Evolutionary conservation across 2,329 filamentous ascomycete species (phyloP).

Genomic region (Cryphonectria naterciae): DNA sequence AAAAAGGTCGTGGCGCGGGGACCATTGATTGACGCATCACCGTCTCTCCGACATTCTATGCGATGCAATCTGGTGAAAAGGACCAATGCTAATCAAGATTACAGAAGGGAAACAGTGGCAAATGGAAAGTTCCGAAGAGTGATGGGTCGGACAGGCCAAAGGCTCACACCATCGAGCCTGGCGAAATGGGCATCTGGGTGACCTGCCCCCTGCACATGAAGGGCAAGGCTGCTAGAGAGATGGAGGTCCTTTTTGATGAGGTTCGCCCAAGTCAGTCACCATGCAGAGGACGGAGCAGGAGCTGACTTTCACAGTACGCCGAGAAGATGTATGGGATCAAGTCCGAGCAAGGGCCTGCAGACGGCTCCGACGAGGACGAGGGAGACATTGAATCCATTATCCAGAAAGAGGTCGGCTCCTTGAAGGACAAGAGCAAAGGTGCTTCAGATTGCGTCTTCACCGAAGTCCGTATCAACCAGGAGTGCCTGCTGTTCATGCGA

Average conservation of each 20-base stretch:
- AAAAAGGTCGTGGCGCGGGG: neutral
- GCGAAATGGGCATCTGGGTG: slow-evolving; percentile 77
- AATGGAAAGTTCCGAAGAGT: slow-evolving; percentile 66
- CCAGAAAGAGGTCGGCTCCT: slow-evolving; percentile 68
- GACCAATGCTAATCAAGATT: slow-evolving; percentile 2
- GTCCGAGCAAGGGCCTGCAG: slow-evolving; percentile 40
- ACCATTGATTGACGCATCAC: neutral
- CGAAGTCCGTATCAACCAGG: slow-evolving; percentile 58
- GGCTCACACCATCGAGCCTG: slow-evolving; percentile 61
- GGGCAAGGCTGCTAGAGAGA: slow-evolving; percentile 68
- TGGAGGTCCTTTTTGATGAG: slow-evolving; percentile 68
- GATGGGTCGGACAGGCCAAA: slow-evolving; percentile 46
- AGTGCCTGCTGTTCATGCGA: slow-evolving; percentile 67
- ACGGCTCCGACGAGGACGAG: slow-evolving; percentile 48
- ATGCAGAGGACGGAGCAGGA: slow-evolving; percentile 1
- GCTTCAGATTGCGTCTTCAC: slow-evolving; percentile 54
- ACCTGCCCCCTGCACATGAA: slow-evolving; percentile 76
- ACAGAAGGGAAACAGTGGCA: slow-evolving; percentile 57
- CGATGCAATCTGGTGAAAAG: neutral
- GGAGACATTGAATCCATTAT: slow-evolving; percentile 77
- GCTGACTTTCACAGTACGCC: slow-evolving; percentile 58
- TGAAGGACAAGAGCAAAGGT: slow-evolving; percentile 53
- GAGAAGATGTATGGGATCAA: slow-evolving; percentile 62
- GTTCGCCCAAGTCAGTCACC: slow-evolving; percentile 46
- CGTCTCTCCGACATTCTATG: neutral